These are phyloP conservation scores for Nannochloris sp. DNA, from an alignment of 139 green algal genomes.

Conservation along the genomic window DNA sequence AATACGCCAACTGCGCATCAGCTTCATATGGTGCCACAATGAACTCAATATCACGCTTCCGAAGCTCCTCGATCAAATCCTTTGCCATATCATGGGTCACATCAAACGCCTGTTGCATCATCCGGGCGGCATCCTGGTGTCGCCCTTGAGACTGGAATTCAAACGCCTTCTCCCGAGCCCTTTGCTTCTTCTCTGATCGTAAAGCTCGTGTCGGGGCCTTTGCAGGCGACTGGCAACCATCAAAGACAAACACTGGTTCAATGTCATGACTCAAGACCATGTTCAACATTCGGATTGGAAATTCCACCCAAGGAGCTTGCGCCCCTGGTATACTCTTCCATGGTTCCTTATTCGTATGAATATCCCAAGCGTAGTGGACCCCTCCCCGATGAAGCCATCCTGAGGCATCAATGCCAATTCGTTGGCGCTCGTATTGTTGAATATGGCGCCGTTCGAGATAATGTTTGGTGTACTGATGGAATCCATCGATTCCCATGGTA, in stretches of 20 bases:
- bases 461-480: constrained; percentile 11
- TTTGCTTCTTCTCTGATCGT: constrained; percentile 11
- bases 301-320: constrained; percentile 58
- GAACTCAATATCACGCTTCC: constrained; percentile 1
- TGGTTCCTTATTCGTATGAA: constrained; percentile 48
- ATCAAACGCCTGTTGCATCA: constrained; percentile 24
- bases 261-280: constrained; percentile 61
- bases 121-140: constrained; percentile 9
- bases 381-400: constrained; percentile 86
- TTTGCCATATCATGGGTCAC: constrained; percentile 32
- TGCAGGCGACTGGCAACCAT: constrained; percentile 22
- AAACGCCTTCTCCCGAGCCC: neutral
- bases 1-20: constrained; percentile 86
- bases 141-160: constrained; percentile 8
- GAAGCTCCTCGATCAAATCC: constrained; percentile 19
- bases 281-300: constrained; percentile 69
- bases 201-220: constrained; percentile 22
- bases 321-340: constrained; percentile 6
- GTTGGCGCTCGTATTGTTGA: constrained; percentile 52
- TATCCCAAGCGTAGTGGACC: constrained; percentile 69
- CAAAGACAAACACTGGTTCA: constrained; percentile 52
- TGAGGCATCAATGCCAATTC: constrained; percentile 83
- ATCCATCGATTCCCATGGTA: constrained; percentile 18
- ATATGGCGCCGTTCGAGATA: constrained; percentile 42
- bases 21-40: constrained; percentile 92